Evolutionary conservation across 2,329 filamentous ascomycete genomes (phyloP), one percentile per base, ranked within the genome.

Genomic region (Dothistroma pini): DNA sequence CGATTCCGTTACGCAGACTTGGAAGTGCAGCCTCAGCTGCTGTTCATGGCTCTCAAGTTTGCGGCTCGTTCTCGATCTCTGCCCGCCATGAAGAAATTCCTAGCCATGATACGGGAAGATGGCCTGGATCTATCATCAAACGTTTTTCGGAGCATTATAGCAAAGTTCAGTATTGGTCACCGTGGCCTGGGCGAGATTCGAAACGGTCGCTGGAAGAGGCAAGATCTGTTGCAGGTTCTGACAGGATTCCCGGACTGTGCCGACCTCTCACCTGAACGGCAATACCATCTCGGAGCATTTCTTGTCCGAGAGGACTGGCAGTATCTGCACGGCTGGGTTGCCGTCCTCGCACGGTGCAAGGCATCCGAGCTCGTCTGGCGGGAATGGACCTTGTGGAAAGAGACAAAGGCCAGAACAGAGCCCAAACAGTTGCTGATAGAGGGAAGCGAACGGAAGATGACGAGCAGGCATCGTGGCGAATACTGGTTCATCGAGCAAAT

Each of bases 121-220:
- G 60, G 60, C 10, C 25, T 62, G 16, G 41, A 19, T 4, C 69
- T 75, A 55, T 63, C 62, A 3, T 64, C 58, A 38, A 70, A 69
- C 34, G 49, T 71, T 21, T 76, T 75, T 57, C 68, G 73, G 12
- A 65, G 66, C 48, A 66, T 74, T 31, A 71, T 75, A 50, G 74
- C 74, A 9, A 76, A 76, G 55, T 75, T 68, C 63, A 73, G 70
- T n/a, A 74, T 76, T 55, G 74, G 74, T 0, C 60, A 65, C 32
- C 64, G 71, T 5, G 74, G 74, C 2, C 61, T 73, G 16, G 74
- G 74, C 25, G 74, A 75, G 62, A 74, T 76, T 19, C 66, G 74
- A 0, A 76, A 76, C 47, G 74, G 74, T 2, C 68, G 72, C 11
- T 76, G 74, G 74, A 65, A 62, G 47, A 63, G 69, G 54, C 41